Percentiles rank a stretch among this genome's conserved stretches.
These are phyloP conservation scores for Suillus lakei DNA, from an alignment of 768 basidiomycete species.

Conservation along the genomic window DNA sequence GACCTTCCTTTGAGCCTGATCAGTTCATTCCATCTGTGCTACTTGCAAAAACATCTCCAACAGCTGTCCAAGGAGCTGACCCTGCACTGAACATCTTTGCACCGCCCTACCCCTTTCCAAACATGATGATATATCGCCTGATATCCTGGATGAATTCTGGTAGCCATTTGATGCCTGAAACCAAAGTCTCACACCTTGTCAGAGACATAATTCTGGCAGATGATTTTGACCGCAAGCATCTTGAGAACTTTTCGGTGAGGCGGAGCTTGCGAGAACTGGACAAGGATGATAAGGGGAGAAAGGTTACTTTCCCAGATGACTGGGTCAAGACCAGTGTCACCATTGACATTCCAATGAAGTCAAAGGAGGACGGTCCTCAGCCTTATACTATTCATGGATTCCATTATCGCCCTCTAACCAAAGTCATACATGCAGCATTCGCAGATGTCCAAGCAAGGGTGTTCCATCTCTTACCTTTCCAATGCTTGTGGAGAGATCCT, in stretches of 20 bases:
- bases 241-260: not conserved
- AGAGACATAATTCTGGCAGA: not conserved
- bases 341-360: not conserved
- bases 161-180: not conserved
- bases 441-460: not conserved
- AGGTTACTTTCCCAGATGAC: not conserved
- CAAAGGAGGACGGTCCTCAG: not conserved
- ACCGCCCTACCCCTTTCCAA: slow-evolving; percentile 11
- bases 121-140: slow-evolving; percentile 12
- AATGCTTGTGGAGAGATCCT: slow-evolving; percentile 14
- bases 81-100: no score
- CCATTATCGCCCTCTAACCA: slow-evolving; percentile 17
- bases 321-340: no score
- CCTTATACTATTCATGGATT: slow-evolving; percentile 16
- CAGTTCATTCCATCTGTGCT: not conserved
- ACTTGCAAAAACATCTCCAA: not conserved
- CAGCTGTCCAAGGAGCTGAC: no score
- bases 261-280: not conserved
- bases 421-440: slow-evolving; percentile 18
- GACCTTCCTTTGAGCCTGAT: not conserved
- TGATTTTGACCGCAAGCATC: slow-evolving; percentile 6
- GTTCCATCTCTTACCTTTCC: slow-evolving; percentile 31
- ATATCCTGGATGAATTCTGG: slow-evolving; percentile 9
- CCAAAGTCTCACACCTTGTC: slow-evolving; percentile 4
- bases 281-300: not conserved